phyloP scores from a whole-genome alignment of 768 basidiomycete genomes.

The Amanita rubescens region DNA sequence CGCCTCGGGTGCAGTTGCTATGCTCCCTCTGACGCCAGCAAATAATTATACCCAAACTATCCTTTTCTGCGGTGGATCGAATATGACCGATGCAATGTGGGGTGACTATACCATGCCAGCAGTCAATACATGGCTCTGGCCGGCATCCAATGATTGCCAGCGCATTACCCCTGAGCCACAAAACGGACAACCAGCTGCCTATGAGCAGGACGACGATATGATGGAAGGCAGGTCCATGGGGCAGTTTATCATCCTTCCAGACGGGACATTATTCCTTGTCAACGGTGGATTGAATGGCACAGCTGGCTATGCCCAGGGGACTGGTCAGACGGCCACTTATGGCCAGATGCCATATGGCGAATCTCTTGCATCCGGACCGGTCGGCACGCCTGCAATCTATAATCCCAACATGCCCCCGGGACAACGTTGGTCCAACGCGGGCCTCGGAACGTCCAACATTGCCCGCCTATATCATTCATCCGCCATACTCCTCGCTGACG shows the following conservation, averaged over 20 bases:
- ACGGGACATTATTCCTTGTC: slow-evolving; percentile 69
- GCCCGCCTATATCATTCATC: slow-evolving; percentile 88
- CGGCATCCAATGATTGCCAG: slow-evolving; percentile 68
- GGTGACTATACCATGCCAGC: slow-evolving; percentile 72
- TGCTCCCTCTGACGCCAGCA: slow-evolving; percentile 85
- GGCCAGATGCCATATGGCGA: slow-evolving; percentile 59
- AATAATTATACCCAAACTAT: slow-evolving; percentile 85
- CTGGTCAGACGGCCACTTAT: slow-evolving; percentile 37
- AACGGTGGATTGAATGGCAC: slow-evolving; percentile 86
- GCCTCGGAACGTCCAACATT: slow-evolving; percentile 53
- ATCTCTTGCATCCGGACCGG: slow-evolving; percentile 75
- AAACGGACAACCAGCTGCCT: slow-evolving; percentile 53
- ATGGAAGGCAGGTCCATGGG: slow-evolving; percentile 81
- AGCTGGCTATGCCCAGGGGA: slow-evolving; percentile 70
- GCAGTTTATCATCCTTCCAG: slow-evolving; percentile 79
- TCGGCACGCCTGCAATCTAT: slow-evolving; percentile 76
- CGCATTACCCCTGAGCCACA: slow-evolving; percentile 80
- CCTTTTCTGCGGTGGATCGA: slow-evolving; percentile 85
- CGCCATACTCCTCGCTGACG: slow-evolving; percentile 84
- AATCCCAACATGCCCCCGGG: slow-evolving; percentile 69
- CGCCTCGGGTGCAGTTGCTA: slow-evolving; percentile 79
- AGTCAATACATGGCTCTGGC: slow-evolving; percentile 67
- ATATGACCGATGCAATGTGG: slow-evolving; percentile 65
- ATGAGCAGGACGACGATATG: slow-evolving; percentile 71
- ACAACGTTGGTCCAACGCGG: slow-evolving; percentile 63